Base-by-base conservation (phyloP, 2,329 filamentous ascomycete genomes). In the Penicillium sp. region DNA sequence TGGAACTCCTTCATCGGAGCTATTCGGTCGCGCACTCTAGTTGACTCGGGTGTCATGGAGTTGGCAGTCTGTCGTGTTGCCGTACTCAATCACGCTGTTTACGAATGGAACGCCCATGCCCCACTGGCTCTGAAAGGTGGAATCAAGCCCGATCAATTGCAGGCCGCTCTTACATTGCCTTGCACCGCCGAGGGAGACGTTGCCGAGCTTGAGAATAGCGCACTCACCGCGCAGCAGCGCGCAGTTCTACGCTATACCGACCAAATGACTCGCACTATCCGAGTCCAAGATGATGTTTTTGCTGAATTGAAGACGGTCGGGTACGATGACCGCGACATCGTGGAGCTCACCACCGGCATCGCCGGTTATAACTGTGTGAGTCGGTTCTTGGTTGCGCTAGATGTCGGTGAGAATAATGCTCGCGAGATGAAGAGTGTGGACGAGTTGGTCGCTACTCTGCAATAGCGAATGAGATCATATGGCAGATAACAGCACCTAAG, bases 341-440 rank as follows among this genome's bases (percentile, higher is more conserved):
- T 95, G 2, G 91, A 96, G 78, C 81, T 95, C 63, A 93, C 90
- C 41, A 86, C 89, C 31, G 92, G 89, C n/a, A 84, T 93, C 57
- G 90, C 89, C n/a, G 86, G 85, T 54, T 96, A 95, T 72, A 96
- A 96, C 72, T 92, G 90, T 69, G 91, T 96, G 19, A 92, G 89
- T 72, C 83, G 91, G 27, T 92, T 96, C 66, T 73, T 96, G 65
- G 90, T 96, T 9, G 91, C 91, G 11, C 73, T 96, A 57, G 88
- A 96, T 75, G 89, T 79, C 39, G 77, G 76, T 3, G 77, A 79
- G 67, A 74, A 74, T 54, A 78, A 78, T 62, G 70, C 56, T 11
- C 70, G 65, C 47, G 64, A 91, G 72, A 79, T 91, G 72, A 78
- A 90, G 59, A 90, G 87, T 67, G 87, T 88, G 2, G 79, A 81